Base-by-base conservation (phyloP, 208 protist genomes). In the Paratrypanosoma confusum region DNA sequence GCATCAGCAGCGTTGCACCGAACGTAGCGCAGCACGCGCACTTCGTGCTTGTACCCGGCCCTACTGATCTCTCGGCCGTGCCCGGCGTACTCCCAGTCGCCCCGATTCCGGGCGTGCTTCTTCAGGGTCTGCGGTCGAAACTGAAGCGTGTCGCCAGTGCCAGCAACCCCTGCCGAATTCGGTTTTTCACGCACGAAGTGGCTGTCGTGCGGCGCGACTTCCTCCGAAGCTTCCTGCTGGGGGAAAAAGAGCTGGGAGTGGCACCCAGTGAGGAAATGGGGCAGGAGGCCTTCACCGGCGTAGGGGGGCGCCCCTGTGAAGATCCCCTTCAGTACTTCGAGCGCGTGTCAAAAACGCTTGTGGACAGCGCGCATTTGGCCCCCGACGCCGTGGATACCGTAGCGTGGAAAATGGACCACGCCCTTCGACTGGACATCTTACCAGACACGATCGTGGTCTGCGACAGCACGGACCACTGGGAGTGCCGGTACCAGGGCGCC, bases 391-490 rank as follows among this genome's bases (percentile, higher is more conserved):
- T 55, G 14, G 71, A 62, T 11, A 41, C 51, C 7, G 62, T 90
- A 45, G 53, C 87, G 28, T 93, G 84, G 81, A 71, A 65, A 38
- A 46, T 66, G 38, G 84, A 93, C 34, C 48, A 77, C 44, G 65
- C 75, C n/a, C 62, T 93, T 31, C 60, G 69, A 37, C 52, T 93
- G 11, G 62, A 74, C 4, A 41, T 71, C 7, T 59, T 88, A 33
- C 84, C 84, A 18, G 80, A 93, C 59, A 74, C 75, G 25, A 65
- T 93, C 39, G 49, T 93, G n/a, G 37, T 93, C 17, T 93, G 84
- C 50, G 84, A 93, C 57, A 71, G 68, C 23, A 89, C 80, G 22
- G 75, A 88, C 53, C 80, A 84, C 48, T 93, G 84, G 84, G 77
- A 93, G 48, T 88, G 80, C 43, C 56, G 71, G 21, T 90, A 93